Percentiles rank a stretch among this genome's conserved stretches.
These are phyloP conservation scores for Corylus heterophylla DNA, from an alignment of 306 rosid species.

Conservation along the genomic window DNA sequence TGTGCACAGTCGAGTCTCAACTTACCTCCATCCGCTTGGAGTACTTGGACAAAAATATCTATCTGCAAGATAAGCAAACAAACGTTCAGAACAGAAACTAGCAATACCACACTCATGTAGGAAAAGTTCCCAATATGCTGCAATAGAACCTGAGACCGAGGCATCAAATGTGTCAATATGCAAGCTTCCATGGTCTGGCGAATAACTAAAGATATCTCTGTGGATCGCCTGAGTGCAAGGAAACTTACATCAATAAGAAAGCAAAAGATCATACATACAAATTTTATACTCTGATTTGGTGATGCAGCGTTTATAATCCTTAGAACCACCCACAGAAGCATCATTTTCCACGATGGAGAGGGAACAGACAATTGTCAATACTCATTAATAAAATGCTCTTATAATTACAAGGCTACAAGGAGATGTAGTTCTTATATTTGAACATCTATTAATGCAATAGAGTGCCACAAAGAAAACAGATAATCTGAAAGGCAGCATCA, in stretches of 20 bases:
- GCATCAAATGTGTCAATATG: slow-evolving; percentile 84
- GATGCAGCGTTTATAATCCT: background rate
- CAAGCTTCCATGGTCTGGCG: slow-evolving; percentile 89
- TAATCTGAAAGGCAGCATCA: too few species aligned
- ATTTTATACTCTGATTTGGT: background rate
- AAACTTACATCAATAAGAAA: slow-evolving; percentile 24
- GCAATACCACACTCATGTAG: slow-evolving; percentile 4
- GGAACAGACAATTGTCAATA: too few species aligned
- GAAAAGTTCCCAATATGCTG: slow-evolving; percentile 26
- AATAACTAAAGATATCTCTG: slow-evolving; percentile 88
- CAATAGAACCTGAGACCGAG: slow-evolving; percentile 78
- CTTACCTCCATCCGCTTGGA: slow-evolving; percentile 96
- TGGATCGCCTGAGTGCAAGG: slow-evolving; percentile 70
- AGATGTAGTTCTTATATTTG: too few species aligned
- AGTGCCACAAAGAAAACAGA: too few species aligned
- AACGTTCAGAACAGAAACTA: slow-evolving; percentile 25
- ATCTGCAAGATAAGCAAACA: slow-evolving; percentile 50
- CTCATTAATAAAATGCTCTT: too few species aligned
- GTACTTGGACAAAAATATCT: slow-evolving; percentile 90
- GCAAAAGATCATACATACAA: background rate
- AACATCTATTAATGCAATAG: too few species aligned
- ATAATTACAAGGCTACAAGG: too few species aligned
- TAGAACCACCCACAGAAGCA: background rate
- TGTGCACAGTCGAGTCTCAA: slow-evolving; percentile 1
- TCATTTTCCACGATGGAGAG: background rate